Evolutionary conservation across 2,329 filamentous ascomycete species (phyloP), one percentile per base, ranked within the genome.

Genomic region (Colletotrichum euphorbiae): DNA sequence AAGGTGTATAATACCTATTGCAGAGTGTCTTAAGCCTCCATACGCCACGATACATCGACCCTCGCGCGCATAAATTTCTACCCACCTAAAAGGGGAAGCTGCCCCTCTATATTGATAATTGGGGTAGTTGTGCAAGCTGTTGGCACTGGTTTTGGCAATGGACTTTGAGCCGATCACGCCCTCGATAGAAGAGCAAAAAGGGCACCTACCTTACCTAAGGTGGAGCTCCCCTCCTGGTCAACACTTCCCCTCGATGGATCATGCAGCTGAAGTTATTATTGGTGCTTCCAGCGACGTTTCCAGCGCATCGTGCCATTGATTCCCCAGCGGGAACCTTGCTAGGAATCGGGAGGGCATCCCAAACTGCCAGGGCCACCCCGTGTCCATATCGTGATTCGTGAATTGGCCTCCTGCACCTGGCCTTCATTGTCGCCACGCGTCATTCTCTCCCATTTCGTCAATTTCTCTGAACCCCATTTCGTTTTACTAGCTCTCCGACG

Each of bases 321-420:
- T 62, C 55, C 21, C 33, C 55, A 48, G 48, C 48, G 48, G 57
- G 31, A 54, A 17, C 40, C 38, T 28, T 6, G 56, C 31, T 24
- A 28, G 46, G 31, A 45, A 13, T 21, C 12, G 48, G 48, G 42
- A 17, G 45, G 45, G n/a, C 3, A 33, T 50, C 43, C 43, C 56
- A 36, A 36, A 21, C 38, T 57, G 48, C 48, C 55, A 59, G 61
- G 61, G 45, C 58, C 61, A 31, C 50, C 48, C 54, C 36, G 55
- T 60, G 55, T 40, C 21, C 59, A 56, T 31, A 69, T 69, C 61
- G 54, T 43, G 61, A 65, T 68, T 58, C 61, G 66, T 69, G 61
- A 66, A 66, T 60, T 60, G 24, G 57, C 38, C 51, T 61, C 15
- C 46, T 52, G 58, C 58, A 59, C 12, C 50, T 21, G 40, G 38